phyloP scores from a whole-genome alignment of 495 filamentous ascomycete genomes.

The Trypethelium eluteriae region DNA sequence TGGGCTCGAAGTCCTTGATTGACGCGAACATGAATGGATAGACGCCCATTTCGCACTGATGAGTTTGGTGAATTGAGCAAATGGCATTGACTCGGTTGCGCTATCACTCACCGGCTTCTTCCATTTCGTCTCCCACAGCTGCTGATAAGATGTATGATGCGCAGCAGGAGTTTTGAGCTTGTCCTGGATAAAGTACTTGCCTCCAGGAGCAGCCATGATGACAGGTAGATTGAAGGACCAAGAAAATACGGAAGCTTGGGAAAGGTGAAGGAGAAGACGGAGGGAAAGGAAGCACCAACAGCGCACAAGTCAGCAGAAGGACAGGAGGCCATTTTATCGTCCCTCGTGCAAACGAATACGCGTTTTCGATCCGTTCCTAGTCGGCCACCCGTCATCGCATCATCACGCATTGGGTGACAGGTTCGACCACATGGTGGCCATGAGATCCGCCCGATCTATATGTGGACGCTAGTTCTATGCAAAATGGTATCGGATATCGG shows the following conservation, averaged over 20 bases:
- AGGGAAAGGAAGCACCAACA: background rate
- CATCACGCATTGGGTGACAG: background rate
- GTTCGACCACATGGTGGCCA: background rate
- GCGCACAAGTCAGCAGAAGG: background rate
- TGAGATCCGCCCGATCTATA: background rate
- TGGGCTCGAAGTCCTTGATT: constrained; percentile 63
- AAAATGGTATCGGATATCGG: background rate
- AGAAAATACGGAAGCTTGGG: background rate
- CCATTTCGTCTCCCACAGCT: constrained; percentile 78
- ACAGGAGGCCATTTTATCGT: background rate
- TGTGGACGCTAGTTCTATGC: background rate
- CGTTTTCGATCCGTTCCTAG: background rate
- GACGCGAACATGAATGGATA: constrained; percentile 75
- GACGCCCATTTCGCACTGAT: constrained; percentile 53
- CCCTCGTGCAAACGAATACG: background rate
- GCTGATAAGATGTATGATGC: constrained; percentile 51
- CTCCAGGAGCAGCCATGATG: constrained; percentile 24
- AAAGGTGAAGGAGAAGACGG: background rate
- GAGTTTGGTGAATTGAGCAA: background rate
- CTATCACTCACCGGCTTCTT: constrained; percentile 51
- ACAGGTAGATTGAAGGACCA: background rate
- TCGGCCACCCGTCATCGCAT: background rate
- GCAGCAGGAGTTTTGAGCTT: constrained; percentile 37
- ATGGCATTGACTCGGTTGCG: background rate
- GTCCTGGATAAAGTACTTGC: constrained; percentile 34